Percentiles rank a stretch among this genome's conserved stretches.
Evolutionary conservation across 2,329 filamentous ascomycete genomes (phyloP).

Genomic region (Fusarium begoniae): DNA sequence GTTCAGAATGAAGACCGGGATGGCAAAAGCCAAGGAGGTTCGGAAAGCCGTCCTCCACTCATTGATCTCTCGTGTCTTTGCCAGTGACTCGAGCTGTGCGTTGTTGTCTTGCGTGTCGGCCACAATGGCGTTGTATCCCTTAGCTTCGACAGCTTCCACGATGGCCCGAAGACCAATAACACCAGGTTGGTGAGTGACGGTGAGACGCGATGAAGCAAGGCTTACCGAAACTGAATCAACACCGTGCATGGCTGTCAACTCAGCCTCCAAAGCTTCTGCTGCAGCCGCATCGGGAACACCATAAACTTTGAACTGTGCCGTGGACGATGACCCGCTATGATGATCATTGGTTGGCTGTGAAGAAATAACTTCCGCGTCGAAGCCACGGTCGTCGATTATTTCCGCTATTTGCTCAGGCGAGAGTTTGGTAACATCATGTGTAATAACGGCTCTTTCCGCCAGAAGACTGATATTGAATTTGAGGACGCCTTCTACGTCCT

Average conservation of each 20-base stretch:
- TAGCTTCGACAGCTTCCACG: slow-evolving; percentile 82
- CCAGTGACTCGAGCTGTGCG: slow-evolving; percentile 92
- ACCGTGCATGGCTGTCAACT: slow-evolving; percentile 72
- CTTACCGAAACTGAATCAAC: slow-evolving; percentile 79
- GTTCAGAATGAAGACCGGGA: slow-evolving; percentile 90
- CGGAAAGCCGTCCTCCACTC: slow-evolving; percentile 89
- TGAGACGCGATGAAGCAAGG: slow-evolving; percentile 77
- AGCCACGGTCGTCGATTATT: slow-evolving; percentile 88
- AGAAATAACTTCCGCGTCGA: slow-evolving; percentile 84
- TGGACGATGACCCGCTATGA: slow-evolving; percentile 64
- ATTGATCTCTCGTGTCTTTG: slow-evolving; percentile 95
- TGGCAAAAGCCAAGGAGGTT: slow-evolving; percentile 79
- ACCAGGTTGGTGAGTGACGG: slow-evolving; percentile 75
- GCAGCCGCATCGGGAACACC: slow-evolving; percentile 77
- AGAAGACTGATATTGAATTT: slow-evolving; percentile 96
- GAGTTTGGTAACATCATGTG: slow-evolving; percentile 80
- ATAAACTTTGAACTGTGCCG: slow-evolving; percentile 84
- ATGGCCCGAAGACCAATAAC: slow-evolving; percentile 82
- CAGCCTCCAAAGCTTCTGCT: slow-evolving; percentile 76
- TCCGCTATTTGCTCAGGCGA: slow-evolving; percentile 78
- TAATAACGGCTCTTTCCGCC: slow-evolving; percentile 88
- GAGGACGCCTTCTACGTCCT: slow-evolving; percentile 76
- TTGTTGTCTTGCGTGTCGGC: slow-evolving; percentile 96
- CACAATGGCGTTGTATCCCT: slow-evolving; percentile 87
- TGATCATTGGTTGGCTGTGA: slow-evolving; percentile 70